Evolutionary conservation across 305 asterid species (phyloP).

Genomic region (Coffea humblotiana): DNA sequence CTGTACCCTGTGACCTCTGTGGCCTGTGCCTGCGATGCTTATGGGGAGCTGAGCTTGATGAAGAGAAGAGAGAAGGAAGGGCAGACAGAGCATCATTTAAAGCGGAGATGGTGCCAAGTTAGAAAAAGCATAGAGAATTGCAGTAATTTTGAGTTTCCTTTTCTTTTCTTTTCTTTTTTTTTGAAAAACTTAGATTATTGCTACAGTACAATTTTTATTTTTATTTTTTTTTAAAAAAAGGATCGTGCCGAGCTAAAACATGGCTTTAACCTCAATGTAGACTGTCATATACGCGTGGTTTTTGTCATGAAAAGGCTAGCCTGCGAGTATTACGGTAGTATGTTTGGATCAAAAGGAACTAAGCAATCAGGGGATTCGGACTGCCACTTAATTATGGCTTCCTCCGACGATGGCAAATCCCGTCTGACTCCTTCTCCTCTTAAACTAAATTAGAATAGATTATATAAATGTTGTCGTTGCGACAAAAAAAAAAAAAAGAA

Average conservation of each 20-base stretch:
- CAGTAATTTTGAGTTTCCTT: conserved; percentile 12
- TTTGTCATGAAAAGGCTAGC: neutral
- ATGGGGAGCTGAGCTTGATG: conserved; percentile 43
- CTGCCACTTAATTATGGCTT: too few relatives aligned
- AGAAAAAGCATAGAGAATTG: conserved; percentile 34
- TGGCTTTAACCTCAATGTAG: neutral
- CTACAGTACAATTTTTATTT: too few relatives aligned
- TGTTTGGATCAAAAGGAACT: neutral
- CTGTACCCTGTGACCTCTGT: conserved; percentile 2
- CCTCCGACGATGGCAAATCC: too few relatives aligned
- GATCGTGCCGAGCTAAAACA: neutral
- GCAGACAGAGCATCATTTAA: conserved; percentile 46
- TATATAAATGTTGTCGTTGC: too few relatives aligned
- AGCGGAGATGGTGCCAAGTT: conserved; percentile 61
- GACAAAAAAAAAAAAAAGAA: neutral
- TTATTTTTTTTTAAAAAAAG: too few relatives aligned
- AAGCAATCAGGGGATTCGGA: too few relatives aligned
- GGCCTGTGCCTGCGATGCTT: conserved; percentile 32
- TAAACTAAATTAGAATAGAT: too few relatives aligned
- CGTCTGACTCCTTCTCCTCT: too few relatives aligned
- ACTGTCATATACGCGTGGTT: neutral
- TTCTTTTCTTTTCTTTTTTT: neutral
- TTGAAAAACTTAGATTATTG: neutral
- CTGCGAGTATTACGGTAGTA: neutral
- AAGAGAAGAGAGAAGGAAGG: conserved; percentile 12